Evolutionary conservation across 2,329 filamentous ascomycete species (phyloP), one percentile per base, ranked within the genome.

Genomic region (Fusarium pseudocircinatum): DNA sequence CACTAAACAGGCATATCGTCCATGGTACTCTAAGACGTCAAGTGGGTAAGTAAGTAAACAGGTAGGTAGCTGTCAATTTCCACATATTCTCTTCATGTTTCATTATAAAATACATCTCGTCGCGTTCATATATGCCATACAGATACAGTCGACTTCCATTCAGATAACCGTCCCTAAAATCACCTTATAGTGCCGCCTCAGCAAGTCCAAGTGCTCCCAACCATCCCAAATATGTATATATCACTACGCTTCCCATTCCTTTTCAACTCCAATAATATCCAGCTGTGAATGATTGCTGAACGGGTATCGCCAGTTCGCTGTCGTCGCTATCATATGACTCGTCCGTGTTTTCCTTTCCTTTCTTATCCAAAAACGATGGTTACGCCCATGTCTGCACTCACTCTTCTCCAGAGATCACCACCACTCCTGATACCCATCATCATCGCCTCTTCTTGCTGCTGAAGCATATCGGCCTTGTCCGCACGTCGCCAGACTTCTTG

Each of bases 401-500:
- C 85, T 59, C 81, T 81, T 77, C 88, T 84, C 89, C 89, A 90
- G 44, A 89, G 75, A 67, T 89, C 87, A 13, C 78, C 78, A 12
- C 77, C 78, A 22, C 66, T 70, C 37, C 67, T 47, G 49, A 69
- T 56, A 34, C 68, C 64, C 77, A 60, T 68, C 60, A 58, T 40
- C 67, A 63, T 69, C 36, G 70, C 73, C 52, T 72, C 72, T 36
- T 70, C 72, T 54, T 78, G 69, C 15, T 79, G 77, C 44, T 79
- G 77, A 72, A 60, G 63, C 70, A 58, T 67, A 28, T 76, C 78
- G 63, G 47, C 78, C 67, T 68, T 77, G 64, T 90, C 88, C 1
- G 84, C 85, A 62, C 88, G 82, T 62, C 83, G 84, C 89, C 90
- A 92, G 15, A 92, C 87, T 77, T 91, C 89, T 72, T 87, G 84